Evolutionary conservation across 2,329 filamentous ascomycete genomes (phyloP), one percentile per base, ranked within the genome.

Genomic region (Fusarium sp.): DNA sequence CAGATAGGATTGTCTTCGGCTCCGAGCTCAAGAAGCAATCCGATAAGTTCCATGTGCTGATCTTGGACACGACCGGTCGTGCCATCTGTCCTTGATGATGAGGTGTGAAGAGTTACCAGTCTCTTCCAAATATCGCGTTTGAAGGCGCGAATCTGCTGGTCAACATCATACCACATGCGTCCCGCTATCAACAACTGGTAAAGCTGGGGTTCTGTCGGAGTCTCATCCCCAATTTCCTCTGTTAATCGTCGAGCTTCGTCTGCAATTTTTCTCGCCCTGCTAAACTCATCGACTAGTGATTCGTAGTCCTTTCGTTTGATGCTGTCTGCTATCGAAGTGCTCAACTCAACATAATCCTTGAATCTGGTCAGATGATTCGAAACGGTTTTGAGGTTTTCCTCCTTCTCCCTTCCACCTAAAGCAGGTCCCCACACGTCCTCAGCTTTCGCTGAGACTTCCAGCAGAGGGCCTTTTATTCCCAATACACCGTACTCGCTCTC

Each of bases 391-490:
- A 99, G 85, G 68, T 91, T 91, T 78, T 95, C 93, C 77, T 98
- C 96, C 78, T 95, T 94, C 75, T 98, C 95, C 32, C 93, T 90
- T 6, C 96, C 96, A 52, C 94, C 94, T 40, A 99, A 82, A 2
- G 96, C 95, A 4, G 96, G 96, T 0, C 96, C 96, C 95, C 97
- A 99, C 12, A 99, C 93, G 77, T 99, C 96, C 80, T 98, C 94
- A 0, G 95, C 96, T 81, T 98, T 98, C 67, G 94, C 92, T 2
- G 93, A 94, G 14, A 97, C 93, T 76, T 98, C 96, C 13, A 96
- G 86, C 59, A 99, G 84, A 20, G 96, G 95, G 2, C 87, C 88
- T 78, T 97, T 97, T 81, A 99, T 97, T 14, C 94, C 94, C 77
- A 92, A 85, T 11, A 97, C 91, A 55, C 94, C 94, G 77, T 95